Conservation (phyloP, 805 yeast genomes). For the Clavispora phyllophila region DNA sequence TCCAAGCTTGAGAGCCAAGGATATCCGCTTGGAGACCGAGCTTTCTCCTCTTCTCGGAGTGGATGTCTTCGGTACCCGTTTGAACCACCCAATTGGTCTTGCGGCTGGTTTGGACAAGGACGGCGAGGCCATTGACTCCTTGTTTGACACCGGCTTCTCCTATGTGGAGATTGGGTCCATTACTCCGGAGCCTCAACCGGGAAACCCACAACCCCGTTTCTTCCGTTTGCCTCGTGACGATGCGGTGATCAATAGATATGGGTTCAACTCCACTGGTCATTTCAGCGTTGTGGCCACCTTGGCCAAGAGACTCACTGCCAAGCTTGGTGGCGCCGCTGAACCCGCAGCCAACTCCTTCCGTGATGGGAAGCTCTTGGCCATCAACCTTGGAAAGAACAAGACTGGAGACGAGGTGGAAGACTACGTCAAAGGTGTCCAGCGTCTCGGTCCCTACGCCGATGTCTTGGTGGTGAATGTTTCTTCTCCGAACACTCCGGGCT, state of each 20-base stretch:
- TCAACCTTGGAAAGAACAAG: conserved; percentile 91
- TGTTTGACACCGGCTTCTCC: conserved; percentile 75
- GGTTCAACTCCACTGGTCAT: conserved; percentile 91
- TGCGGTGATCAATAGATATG: conserved; percentile 92
- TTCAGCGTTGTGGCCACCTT: conserved; percentile 64
- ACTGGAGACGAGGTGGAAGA: conserved; percentile 86
- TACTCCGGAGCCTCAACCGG: conserved; percentile 90
- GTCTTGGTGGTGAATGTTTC: conserved; percentile 87
- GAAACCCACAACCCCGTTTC: conserved; percentile 90
- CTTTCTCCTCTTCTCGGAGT: conserved; percentile 47
- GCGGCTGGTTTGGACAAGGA: conserved; percentile 97
- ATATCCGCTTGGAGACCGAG: conserved; percentile 33
- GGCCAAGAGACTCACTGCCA: conserved; percentile 47
- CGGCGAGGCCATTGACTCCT: conserved; percentile 83
- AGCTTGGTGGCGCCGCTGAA: conserved; percentile 9
- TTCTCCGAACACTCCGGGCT: conserved; percentile 94
- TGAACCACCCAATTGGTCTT: conserved; percentile 79
- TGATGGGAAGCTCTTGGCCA: conserved; percentile 62
- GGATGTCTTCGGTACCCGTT: conserved; percentile 57
- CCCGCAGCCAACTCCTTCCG: conserved; percentile 47
- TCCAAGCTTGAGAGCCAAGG: conserved; percentile 56
- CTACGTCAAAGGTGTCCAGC: conserved; percentile 76
- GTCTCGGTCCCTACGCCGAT: conserved; percentile 81
- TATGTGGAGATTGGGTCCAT: conserved; percentile 92
- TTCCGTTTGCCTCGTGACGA: conserved; percentile 80